A percentile compares a stretch with the other conserved stretches of the same genome.
phyloP scores from a whole-genome alignment of 139 green algal species.

The Tetradesmus lagerheimii region DNA sequence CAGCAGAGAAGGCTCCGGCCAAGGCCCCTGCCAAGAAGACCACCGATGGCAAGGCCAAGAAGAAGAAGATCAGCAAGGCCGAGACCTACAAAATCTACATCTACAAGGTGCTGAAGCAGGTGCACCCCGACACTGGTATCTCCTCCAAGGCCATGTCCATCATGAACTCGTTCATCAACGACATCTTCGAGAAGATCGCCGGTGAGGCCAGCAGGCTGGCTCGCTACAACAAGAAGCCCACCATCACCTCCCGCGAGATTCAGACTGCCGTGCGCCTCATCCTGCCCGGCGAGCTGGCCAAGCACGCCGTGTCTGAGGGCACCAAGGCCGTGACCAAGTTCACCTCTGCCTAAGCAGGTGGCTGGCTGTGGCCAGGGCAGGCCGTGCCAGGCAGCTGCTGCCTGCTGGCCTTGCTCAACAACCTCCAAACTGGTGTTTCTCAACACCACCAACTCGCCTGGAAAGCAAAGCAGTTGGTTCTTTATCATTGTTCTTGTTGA shows the following conservation, averaged over 20 bases:
- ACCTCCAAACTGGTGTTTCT: conserved; percentile 46
- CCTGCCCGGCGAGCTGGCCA: conserved; percentile 92
- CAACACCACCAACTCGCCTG: conserved; percentile 51
- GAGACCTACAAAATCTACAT: conserved; percentile 99
- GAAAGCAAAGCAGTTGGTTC: neutral
- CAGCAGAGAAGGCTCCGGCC: conserved; percentile 61
- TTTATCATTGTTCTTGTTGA: conserved; percentile 40
- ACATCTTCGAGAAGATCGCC: conserved; percentile 94
- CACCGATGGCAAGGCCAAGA: conserved; percentile 63
- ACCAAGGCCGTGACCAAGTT: conserved; percentile 97
- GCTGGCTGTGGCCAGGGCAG: neutral
- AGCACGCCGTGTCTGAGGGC: conserved; percentile 88
- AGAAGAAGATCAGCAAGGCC: conserved; percentile 67
- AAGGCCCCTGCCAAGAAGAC: conserved; percentile 63
- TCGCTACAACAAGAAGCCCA: conserved; percentile 94
- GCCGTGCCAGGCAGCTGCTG: conserved; percentile 47
- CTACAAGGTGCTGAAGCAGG: conserved; percentile 97
- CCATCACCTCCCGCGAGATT: conserved; percentile 91
- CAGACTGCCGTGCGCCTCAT: conserved; percentile 92
- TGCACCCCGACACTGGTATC: conserved; percentile 97
- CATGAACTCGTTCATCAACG: conserved; percentile 98
- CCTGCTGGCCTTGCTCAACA: conserved; percentile 12
- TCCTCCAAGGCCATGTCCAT: conserved; percentile 96
- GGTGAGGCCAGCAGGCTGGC: conserved; percentile 77
- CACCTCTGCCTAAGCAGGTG: conserved; percentile 75